A percentile compares a stretch with the other conserved stretches of the same genome.
Conservation (phyloP, 331 rosid genomes). For the Telfairia occidentalis region DNA sequence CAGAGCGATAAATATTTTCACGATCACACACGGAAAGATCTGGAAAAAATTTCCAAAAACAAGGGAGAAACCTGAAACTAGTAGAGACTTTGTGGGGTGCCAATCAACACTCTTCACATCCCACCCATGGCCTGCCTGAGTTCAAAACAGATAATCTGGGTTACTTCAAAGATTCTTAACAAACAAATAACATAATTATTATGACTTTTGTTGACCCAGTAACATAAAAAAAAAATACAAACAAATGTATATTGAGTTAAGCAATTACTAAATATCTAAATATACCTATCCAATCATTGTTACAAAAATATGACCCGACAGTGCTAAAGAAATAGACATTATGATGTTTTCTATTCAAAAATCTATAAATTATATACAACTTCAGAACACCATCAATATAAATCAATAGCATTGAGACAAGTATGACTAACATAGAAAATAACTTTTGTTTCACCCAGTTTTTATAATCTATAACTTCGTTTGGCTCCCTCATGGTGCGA, state of each 20-base stretch:
- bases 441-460: not conserved
- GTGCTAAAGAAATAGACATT: not conserved
- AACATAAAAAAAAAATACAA: not conserved
- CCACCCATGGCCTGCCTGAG: conserved; percentile 99
- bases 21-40: conserved; percentile 1
- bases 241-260: not conserved
- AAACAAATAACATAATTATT: not conserved
- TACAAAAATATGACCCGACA: not conserved
- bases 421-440: not conserved
- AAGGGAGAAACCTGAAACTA: conserved; percentile 67
- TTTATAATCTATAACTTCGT: not conserved
- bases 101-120: conserved; percentile 99
- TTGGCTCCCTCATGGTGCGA: not conserved
- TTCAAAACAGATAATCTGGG: conserved; percentile 51
- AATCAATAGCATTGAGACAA: not conserved
- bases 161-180: conserved; percentile 24
- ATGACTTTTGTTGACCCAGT: not conserved
- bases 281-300: not conserved
- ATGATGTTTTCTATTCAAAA: not conserved
- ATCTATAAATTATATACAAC: not conserved
- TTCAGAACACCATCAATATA: not conserved
- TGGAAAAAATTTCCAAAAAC: conserved; percentile 14
- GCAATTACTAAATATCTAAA: not conserved
- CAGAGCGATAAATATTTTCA: conserved; percentile 9
- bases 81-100: conserved; percentile 92